Evolutionary conservation across 345 rosid genomes (phyloP).

Genomic region (Populus davidiana): DNA sequence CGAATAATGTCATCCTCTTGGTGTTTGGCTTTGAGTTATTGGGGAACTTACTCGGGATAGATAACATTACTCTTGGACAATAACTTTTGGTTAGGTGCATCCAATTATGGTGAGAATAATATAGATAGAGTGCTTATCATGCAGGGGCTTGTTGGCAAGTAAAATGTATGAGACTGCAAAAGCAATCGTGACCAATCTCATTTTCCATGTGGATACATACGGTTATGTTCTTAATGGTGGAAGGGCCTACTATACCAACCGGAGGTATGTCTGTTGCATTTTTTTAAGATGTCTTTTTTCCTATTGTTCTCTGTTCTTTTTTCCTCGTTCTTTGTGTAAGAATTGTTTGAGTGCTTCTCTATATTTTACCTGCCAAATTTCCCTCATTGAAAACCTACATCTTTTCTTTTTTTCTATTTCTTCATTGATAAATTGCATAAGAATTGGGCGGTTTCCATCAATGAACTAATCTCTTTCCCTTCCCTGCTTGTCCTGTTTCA

Average conservation of each 20-base stretch:
- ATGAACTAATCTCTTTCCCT: background rate
- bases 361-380: background rate
- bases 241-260: constrained; percentile 73
- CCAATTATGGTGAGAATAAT: background rate
- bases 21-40: no score
- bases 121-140: background rate
- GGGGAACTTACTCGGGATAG: no score
- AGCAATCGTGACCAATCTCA: constrained; percentile 63
- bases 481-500: background rate
- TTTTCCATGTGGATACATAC: constrained; percentile 56
- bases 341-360: background rate
- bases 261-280: constrained; percentile 48
- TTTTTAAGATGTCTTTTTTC: background rate
- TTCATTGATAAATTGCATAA: background rate
- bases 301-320: background rate
- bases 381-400: background rate
- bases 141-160: constrained; percentile 84
- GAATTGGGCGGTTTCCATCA: background rate
- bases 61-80: background rate
- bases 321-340: background rate
- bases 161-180: constrained; percentile 81
- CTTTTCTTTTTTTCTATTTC: background rate
- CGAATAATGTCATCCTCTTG: no score
- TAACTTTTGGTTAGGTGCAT: background rate
- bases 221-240: constrained; percentile 82